Evolutionary conservation across 2,329 filamentous ascomycete species (phyloP).

Genomic region (Pseudogymnoascus destructans): DNA sequence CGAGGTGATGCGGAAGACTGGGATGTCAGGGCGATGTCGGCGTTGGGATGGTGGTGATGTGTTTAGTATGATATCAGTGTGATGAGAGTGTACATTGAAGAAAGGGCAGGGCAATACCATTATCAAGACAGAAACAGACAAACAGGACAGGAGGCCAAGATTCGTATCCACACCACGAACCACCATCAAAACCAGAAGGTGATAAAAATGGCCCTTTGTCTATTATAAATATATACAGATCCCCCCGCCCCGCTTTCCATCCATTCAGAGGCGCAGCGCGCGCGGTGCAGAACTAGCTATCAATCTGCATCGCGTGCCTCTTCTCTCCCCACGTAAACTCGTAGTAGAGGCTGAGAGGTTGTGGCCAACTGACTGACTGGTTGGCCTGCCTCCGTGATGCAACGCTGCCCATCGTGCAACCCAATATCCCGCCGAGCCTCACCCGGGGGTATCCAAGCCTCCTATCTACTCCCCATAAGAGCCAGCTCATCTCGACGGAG

Average conservation of each 20-base stretch:
- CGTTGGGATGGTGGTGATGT: too few relatives aligned
- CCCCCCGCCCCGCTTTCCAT: neutral
- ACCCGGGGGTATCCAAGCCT: neutral
- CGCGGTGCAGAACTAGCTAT: neutral
- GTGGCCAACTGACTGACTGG: neutral
- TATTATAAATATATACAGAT: neutral
- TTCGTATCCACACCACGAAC: neutral
- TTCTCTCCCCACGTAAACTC: neutral
- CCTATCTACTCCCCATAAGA: neutral
- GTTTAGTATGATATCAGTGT: too few relatives aligned
- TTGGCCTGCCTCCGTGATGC: neutral
- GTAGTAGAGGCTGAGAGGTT: neutral
- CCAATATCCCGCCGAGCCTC: neutral
- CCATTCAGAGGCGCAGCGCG: neutral
- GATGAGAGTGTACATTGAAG: too few relatives aligned
- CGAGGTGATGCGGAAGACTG: too few relatives aligned
- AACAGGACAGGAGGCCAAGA: neutral
- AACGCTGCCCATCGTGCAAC: neutral
- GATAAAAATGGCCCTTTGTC: neutral
- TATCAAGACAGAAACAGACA: too few relatives aligned
- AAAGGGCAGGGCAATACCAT: too few relatives aligned
- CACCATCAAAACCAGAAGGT: neutral
- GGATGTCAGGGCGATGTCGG: too few relatives aligned
- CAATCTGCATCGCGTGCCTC: neutral
- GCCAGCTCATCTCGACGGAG: neutral